Evolutionary conservation across 78 protist species (phyloP).

Genomic region (Salpingoeca rosetta): DNA sequence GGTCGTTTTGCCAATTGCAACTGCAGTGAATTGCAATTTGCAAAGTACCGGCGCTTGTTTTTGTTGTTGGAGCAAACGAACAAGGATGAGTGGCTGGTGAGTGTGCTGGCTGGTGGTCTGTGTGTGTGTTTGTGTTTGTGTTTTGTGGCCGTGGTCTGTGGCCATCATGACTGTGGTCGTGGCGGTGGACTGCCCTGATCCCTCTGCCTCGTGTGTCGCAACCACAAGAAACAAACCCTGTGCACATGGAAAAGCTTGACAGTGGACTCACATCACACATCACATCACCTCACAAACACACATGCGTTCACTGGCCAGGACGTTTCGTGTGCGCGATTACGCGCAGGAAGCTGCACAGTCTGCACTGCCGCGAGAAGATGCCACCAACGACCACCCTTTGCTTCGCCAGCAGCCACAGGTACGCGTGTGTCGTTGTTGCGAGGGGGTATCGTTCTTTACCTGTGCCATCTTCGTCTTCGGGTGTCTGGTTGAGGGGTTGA

Average conservation of each 20-base stretch:
- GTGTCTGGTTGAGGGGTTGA: neutral
- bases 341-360: no score
- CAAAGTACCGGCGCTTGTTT: neutral
- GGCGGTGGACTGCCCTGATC: no score
- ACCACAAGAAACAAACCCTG: neutral
- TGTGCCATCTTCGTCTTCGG: neutral
- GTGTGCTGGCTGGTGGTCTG: neutral
- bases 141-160: no score
- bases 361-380: no score
- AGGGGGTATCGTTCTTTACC: neutral
- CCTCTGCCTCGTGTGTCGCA: neutral
- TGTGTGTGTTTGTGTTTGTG: neutral
- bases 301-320: conserved; percentile 21
- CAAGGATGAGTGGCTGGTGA: neutral
- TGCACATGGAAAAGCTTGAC: neutral
- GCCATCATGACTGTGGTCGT: no score
- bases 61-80: neutral
- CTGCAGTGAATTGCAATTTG: neutral
- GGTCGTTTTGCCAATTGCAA: neutral
- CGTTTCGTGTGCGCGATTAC: no score
- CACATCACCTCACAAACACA: neutral
- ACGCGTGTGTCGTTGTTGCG: no score
- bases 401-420: no score
- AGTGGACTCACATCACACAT: neutral
- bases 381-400: no score